Conservation (phyloP, 2,329 filamentous ascomycete genomes). For the Zymoseptoria tritici region DNA sequence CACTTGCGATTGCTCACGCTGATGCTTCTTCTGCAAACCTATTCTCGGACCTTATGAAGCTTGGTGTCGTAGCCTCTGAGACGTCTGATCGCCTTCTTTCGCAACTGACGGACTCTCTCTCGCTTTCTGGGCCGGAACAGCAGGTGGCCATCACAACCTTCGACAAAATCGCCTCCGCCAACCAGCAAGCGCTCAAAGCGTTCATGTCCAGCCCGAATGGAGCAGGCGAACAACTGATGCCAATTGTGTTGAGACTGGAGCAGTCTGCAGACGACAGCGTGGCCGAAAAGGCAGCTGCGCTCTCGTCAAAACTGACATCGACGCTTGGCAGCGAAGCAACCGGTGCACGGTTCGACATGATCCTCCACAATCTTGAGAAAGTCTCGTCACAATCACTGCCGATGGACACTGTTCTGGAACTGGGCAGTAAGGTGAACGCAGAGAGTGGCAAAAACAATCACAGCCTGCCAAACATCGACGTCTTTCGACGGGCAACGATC, state of each 20-base stretch:
- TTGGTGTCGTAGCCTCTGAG: conserved; percentile 26
- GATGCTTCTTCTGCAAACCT: neutral
- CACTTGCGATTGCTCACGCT: conserved; percentile 1
- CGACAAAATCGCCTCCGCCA: conserved; percentile 31
- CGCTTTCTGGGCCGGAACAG: conserved; percentile 22
- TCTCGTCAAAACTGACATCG: conserved; percentile 23
- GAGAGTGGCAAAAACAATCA: conserved; percentile 12
- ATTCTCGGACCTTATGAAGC: conserved; percentile 15
- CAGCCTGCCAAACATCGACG: conserved; percentile 30
- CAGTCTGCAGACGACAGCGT: conserved; percentile 48
- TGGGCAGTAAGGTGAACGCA: conserved; percentile 41
- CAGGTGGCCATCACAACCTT: conserved; percentile 21
- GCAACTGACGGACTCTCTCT: conserved; percentile 33
- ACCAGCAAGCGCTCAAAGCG: conserved; percentile 35
- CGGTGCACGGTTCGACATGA: conserved; percentile 39
- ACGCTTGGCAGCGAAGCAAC: conserved; percentile 14
- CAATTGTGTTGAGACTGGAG: conserved; percentile 46
- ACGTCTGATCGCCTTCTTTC: conserved; percentile 34
- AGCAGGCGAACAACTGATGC: conserved; percentile 45
- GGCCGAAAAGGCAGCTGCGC: conserved; percentile 35
- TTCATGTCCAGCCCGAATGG: conserved; percentile 38
- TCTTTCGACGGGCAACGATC: conserved; percentile 59
- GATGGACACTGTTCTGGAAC: conserved; percentile 49
- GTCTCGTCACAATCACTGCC: conserved; percentile 39
- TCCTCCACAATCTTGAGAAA: conserved; percentile 45